Evolutionary conservation across 2,329 filamentous ascomycete species (phyloP).

Genomic region (Colletotrichum plurivorum): DNA sequence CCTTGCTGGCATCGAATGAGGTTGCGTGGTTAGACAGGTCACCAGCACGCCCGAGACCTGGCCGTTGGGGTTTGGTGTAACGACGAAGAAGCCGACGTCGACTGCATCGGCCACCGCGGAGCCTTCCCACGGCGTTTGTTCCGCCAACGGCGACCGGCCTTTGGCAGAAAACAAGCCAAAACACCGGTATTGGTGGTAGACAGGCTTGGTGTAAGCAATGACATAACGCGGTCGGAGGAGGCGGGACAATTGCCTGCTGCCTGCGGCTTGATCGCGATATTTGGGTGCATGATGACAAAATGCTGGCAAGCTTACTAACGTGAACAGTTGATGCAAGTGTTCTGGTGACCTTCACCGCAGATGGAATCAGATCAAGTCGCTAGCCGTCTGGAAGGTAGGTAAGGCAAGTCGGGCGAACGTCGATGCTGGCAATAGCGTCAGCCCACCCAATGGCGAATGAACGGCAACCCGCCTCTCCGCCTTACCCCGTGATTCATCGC

Average conservation of each 20-base stretch:
- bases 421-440: conserved; percentile 8
- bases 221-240: conserved; percentile 10
- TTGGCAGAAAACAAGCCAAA: not conserved
- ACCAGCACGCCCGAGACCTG: conserved; percentile 24
- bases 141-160: not conserved
- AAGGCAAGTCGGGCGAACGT: conserved; percentile 1
- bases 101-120: conserved; percentile 17
- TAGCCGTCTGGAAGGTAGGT: not conserved
- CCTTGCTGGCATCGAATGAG: conserved; percentile 10
- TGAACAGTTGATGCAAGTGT: conserved; percentile 6
- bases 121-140: conserved; percentile 6
- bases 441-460: conserved; percentile 17
- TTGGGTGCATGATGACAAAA: conserved; percentile 7
- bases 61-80: conserved; percentile 21
- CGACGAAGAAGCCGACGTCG: conserved; percentile 2
- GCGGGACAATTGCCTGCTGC: conserved; percentile 9
- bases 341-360: not conserved
- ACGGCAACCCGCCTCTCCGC: conserved; percentile 1
- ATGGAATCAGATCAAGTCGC: not conserved
- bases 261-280: conserved; percentile 3
- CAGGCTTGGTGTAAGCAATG: conserved; percentile 32
- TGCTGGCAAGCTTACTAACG: conserved; percentile 15
- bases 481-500: not conserved
- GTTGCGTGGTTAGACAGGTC: not conserved
- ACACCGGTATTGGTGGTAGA: conserved; percentile 5